Percentiles rank a stretch among this genome's conserved stretches.
phyloP scores from a whole-genome alignment of 352 stramenopile genomes.

The Phytopythium vexans region DNA sequence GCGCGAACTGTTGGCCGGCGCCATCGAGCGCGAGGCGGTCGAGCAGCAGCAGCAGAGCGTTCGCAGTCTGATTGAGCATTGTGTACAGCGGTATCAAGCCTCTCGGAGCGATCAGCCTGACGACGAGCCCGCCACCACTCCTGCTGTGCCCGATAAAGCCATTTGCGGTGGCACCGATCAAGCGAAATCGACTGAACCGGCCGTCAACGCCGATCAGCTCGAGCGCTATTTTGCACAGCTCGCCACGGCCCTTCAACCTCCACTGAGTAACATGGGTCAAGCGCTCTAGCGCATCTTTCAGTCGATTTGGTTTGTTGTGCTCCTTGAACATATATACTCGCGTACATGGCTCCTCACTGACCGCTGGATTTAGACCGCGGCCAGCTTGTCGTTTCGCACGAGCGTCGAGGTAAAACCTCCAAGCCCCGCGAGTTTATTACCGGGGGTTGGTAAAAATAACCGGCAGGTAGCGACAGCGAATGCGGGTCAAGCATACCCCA shows the following conservation, averaged over 20 bases:
- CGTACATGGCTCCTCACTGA: too few relatives aligned
- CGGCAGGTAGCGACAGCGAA: too few relatives aligned
- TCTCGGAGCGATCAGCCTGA: background rate
- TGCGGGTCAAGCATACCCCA: too few relatives aligned
- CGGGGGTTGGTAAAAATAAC: too few relatives aligned
- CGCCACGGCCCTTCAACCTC: background rate
- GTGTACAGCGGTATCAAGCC: conserved; percentile 7
- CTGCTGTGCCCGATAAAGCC: conserved; percentile 1
- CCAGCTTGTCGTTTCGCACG: too few relatives aligned
- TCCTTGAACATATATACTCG: too few relatives aligned
- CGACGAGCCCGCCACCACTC: background rate
- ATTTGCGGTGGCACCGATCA: background rate
- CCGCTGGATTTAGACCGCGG: too few relatives aligned
- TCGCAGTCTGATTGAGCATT: conserved; percentile 14
- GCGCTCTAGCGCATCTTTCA: too few relatives aligned
- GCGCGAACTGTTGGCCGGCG: conserved; percentile 22
- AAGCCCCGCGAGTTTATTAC: too few relatives aligned
- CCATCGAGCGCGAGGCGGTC: conserved; percentile 37
- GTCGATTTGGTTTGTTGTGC: too few relatives aligned
- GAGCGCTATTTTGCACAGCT: conserved; percentile 3
- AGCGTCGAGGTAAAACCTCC: too few relatives aligned
- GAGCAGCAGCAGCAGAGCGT: conserved; percentile 23
- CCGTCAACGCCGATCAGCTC: background rate
- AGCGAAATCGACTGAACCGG: background rate
- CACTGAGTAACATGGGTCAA: background rate